phyloP scores from a whole-genome alignment of 371 early-diverging fungal species.

The Circinella umbellata region DNA sequence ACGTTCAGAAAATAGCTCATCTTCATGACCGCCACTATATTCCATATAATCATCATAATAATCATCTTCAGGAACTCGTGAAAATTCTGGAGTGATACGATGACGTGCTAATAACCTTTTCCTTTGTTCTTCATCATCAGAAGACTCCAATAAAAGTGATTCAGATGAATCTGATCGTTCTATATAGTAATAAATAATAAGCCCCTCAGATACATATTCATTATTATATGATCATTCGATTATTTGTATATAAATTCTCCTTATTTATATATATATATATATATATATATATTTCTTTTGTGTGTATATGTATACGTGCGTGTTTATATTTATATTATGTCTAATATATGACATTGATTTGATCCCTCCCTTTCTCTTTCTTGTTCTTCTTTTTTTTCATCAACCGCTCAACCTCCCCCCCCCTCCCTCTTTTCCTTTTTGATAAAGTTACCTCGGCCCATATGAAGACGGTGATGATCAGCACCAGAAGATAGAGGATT shows the following conservation, averaged over 20 bases:
- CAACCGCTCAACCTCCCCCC: neutral
- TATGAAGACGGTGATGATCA: neutral
- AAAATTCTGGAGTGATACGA: neutral
- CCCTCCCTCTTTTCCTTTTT: neutral
- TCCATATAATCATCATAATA: constrained; percentile 2
- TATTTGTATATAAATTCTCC: too few relatives aligned
- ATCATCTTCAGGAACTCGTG: constrained; percentile 3
- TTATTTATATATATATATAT: too few relatives aligned
- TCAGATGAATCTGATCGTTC: constrained; percentile 1
- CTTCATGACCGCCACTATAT: neutral
- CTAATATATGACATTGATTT: too few relatives aligned
- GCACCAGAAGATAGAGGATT: neutral
- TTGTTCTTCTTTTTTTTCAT: neutral
- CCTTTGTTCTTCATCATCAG: constrained; percentile 6
- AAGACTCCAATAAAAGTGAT: neutral
- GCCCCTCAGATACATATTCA: too few relatives aligned
- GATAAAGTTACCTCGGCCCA: neutral
- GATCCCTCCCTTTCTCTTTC: neutral
- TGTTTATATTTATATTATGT: too few relatives aligned
- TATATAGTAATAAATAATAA: neutral
- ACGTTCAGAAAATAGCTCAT: too few relatives aligned
- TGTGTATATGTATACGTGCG: too few relatives aligned
- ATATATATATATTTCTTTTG: too few relatives aligned
- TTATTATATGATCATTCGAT: too few relatives aligned
- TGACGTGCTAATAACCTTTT: neutral